Evolutionary conservation across 495 filamentous ascomycete species (phyloP), one percentile per base, ranked within the genome.

Genomic region (Penicillium bovifimosum): DNA sequence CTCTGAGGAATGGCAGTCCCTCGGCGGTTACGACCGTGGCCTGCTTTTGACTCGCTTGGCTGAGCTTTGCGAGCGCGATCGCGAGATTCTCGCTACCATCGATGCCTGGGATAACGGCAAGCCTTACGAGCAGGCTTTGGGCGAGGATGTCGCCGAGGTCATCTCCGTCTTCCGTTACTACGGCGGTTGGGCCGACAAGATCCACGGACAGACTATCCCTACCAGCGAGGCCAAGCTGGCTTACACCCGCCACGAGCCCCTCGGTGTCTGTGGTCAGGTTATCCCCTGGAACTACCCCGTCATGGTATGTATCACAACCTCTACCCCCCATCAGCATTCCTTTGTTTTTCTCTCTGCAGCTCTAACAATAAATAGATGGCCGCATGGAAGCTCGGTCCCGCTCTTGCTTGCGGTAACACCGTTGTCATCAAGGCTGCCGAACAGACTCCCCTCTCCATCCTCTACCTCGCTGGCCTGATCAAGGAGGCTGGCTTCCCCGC

Each of bases 81-180:
- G 74, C 35, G 83, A 88, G 56, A 74, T 72, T 0, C 73, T 95
- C 7, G 88, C 88, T 18, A 88, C 86, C 1, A 88, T 95, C 41
- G 89, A 95, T 71, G 84, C 85, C 0, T 91, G 90, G 80, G 89
- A 95, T 64, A 92, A 92, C 62, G 89, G 53, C 9, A 93, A 95
- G 65, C 84, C 86, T 5, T 88, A 88, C 60, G 62, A 65, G 6
- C 82, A 84, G 20, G 72, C 87, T 1, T 64, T 86, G 29, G 79
- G 67, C 40, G 83, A 84, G 47, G 86, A 93, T 58, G 55, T 91
- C 17, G 68, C 62, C 64, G 87, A 90, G 53, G 81, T 86, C 18
- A 59, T 77, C 33, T 74, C 72, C 5, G 76, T 77, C n/a, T 61
- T 95, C 43, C 80, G 80, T 59, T 93, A 93, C 65, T 95, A 93